These are phyloP conservation scores for Ceratobasidium sp. DNA, from an alignment of 1,284 basidiomycete species.

Conservation along the genomic window DNA sequence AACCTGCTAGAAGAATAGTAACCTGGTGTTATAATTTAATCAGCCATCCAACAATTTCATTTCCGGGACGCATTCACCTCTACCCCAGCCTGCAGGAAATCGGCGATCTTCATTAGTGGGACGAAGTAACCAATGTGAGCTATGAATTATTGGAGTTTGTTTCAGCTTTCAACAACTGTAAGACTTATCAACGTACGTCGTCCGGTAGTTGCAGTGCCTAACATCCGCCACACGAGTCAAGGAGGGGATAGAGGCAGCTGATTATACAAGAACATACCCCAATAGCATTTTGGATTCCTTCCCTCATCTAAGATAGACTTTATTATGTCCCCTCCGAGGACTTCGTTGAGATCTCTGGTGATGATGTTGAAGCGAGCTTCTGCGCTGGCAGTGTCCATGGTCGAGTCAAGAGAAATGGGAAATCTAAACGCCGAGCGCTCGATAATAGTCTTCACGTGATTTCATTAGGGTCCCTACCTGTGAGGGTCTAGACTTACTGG, in stretches of 20 bases:
- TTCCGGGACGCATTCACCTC: conserved; percentile 57
- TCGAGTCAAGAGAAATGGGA: conserved; percentile 29
- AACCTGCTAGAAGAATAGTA: conserved; percentile 86
- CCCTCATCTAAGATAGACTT: conserved; percentile 84
- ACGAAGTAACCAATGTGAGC: conserved; percentile 99
- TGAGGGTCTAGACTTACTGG: too few species aligned
- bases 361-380: conserved; percentile 85
- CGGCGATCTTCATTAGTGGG: conserved; percentile 93
- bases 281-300: conserved; percentile 82
- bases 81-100: conserved; percentile 92
- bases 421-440: conserved; percentile 11
- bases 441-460: neutral
- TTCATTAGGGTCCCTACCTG: too few species aligned
- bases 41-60: neutral
- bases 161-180: neutral
- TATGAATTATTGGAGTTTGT: conserved; percentile 49
- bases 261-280: conserved; percentile 65
- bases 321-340: conserved; percentile 85
- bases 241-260: too few species aligned
- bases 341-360: conserved; percentile 86
- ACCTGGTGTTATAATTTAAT: conserved; percentile 58
- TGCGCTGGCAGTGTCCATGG: conserved; percentile 36
- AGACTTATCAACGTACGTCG: conserved; percentile 69
- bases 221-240: conserved; percentile 40
- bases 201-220: conserved; percentile 93